Base-by-base conservation (phyloP, 2,329 filamentous ascomycete species). In the Exophiala bonariae region DNA sequence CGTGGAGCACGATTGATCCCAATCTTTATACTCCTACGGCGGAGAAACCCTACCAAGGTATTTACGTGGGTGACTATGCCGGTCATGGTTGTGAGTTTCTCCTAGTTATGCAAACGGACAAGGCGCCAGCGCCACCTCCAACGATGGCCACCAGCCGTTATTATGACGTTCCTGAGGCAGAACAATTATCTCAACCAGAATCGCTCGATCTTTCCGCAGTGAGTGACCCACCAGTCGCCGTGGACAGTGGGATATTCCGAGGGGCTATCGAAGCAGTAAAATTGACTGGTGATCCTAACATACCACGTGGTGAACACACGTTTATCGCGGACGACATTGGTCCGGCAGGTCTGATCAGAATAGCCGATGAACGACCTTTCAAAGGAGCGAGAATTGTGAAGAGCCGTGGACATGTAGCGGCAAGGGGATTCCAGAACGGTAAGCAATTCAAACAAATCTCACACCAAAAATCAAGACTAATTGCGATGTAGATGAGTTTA, bases 61-160 rank as follows among this genome's bases (percentile, higher is more conserved):
- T 99, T 22, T 97, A 89, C 87, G 86, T 90, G 13, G 91, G 91
- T 1, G 91, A 96, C 64, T 96, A 96, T 61, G 86, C 83, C 19
- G 83, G 81, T 0, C 91, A 97, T 59, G 90, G 91, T 1, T 91
- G 86, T 64, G 92, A 97, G 66, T 96, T 96, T 46, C 63, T 97
- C 3, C 73, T 95, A 10, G 73, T 97, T 36, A 75, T 89, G 57
- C 93, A 99, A 61, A 82, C 83, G 0, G 83, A 86, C 31, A 74
- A 78, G 14, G 72, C 23, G 66, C 70, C 32, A 59, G 63, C 1
- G 64, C 69, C 1, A 65, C 74, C 44, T 64, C 68, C 17, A 67
- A 73, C 34, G 61, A 70, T 3, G 68, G 14, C 36, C 6, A 41
- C 38, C 18, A 47, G 42, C 32, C 32, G 31, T 10, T 40, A 45